phyloP scores from a whole-genome alignment of 805 yeast genomes.

The Metschnikowia hibisci region DNA sequence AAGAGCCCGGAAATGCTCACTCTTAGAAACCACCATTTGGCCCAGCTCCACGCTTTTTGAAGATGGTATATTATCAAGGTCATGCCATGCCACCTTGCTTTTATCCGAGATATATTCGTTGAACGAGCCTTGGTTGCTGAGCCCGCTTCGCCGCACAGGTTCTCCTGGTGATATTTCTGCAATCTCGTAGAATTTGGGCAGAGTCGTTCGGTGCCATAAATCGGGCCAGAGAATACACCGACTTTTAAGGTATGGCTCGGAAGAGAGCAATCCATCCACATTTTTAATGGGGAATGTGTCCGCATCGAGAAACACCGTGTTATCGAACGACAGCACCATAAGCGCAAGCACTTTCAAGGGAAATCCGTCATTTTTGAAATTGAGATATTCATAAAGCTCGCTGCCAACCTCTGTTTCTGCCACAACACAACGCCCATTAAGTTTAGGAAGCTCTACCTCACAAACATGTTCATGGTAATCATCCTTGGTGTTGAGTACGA shows the following conservation, averaged over 20 bases:
- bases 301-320: conserved; percentile 43
- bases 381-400: conserved; percentile 25
- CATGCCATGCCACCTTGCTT: conserved; percentile 25
- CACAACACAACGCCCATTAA: conserved; percentile 66
- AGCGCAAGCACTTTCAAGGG: conserved; percentile 43
- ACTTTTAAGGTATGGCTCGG: conserved; percentile 15
- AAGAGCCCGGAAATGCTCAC: conserved; percentile 28
- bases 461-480: conserved; percentile 48
- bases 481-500: conserved; percentile 36
- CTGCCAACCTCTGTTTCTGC: conserved; percentile 48
- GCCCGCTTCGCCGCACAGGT: conserved; percentile 26
- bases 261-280: conserved; percentile 32
- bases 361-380: conserved; percentile 28
- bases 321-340: conserved; percentile 43
- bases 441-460: conserved; percentile 53
- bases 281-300: conserved; percentile 44
- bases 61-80: conserved; percentile 29
- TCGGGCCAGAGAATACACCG: conserved; percentile 23
- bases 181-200: conserved; percentile 22
- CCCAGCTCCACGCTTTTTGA: conserved; percentile 32
- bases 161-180: conserved; percentile 16
- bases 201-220: conserved; percentile 21
- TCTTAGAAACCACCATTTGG: conserved; percentile 34
- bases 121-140: conserved; percentile 24
- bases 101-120: conserved; percentile 20